Evolutionary conservation across 768 basidiomycete species (phyloP), one percentile per base, ranked within the genome.

Genomic region (Suillus subalutaceus): DNA sequence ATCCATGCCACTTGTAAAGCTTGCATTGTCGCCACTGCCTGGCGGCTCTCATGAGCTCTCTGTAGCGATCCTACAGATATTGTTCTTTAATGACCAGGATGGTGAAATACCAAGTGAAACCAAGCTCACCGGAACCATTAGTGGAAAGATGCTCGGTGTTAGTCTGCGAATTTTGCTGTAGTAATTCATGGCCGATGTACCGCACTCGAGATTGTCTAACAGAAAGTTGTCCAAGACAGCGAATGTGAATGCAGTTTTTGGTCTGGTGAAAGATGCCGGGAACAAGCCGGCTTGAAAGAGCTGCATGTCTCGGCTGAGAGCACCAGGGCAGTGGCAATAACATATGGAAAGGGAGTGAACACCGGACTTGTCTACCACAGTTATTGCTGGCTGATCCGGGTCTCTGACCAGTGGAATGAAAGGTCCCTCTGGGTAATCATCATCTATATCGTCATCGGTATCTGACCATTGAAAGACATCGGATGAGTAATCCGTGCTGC

Each of bases 21-120:
- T 72, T 67, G 3, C 72, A 40, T 40, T 68, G 46, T 3, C 65
- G 35, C 71, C 72, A 73, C 30, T 68, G 30, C 16, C 71, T 56
- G 6, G 67, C 48, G n/a, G 70, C 53, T 20, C 70, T 65, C 9
- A 66, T 44, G 20, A 72, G 63, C 48, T 70, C 70, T 13, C 52
- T 18, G 58, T 73, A 74, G 4, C 67, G 46, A 62, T 75, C 63
- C 50, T 63, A 9, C 8, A 20, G 32, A 63, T 55, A 32, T 55
- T 10, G 3, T 55, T 55, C 7, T 32, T 32, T 20, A 10, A 35
- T 56, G 53, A 56, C 9, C 18, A n/a, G 9, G 53, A 55, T 4
- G 30, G 2, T 1, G 0, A 35, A 10, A 9, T 0, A 55, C 23
- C 10, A 20, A 50, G 9, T 50, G 23, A 50, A 50, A 50, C 12